phyloP scores from a whole-genome alignment of 495 filamentous ascomycete genomes.

The Lasiosphaeria miniovina region DNA sequence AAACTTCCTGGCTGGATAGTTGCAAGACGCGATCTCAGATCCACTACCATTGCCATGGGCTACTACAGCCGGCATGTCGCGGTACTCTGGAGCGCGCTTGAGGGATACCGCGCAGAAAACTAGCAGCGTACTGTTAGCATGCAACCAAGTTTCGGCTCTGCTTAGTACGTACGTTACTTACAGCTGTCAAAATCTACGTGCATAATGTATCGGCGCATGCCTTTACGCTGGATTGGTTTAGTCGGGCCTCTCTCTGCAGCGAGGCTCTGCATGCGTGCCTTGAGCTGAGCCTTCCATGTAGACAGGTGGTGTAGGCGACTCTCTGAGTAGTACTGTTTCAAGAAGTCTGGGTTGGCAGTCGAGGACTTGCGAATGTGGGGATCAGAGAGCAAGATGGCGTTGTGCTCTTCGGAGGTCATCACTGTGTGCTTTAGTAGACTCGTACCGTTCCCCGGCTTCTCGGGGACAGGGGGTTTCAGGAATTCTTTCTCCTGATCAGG shows the following conservation, averaged over 20 bases:
- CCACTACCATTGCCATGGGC: conserved; percentile 82
- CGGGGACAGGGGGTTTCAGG: conserved; percentile 4
- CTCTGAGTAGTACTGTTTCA: conserved; percentile 91
- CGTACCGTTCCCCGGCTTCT: conserved; percentile 19
- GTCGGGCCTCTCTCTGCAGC: conserved; percentile 56
- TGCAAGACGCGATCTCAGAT: conserved; percentile 95
- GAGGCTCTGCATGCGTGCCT: conserved; percentile 76
- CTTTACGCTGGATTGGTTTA: conserved; percentile 44
- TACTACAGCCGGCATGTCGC: conserved; percentile 81
- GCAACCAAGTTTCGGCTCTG: too few relatives aligned
- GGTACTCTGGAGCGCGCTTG: conserved; percentile 67
- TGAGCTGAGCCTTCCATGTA: conserved; percentile 91
- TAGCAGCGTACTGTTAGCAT: neutral
- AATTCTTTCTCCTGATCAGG: neutral
- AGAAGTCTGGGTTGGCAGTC: conserved; percentile 83
- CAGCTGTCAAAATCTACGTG: conserved; percentile 96
- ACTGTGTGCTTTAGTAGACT: conserved; percentile 20
- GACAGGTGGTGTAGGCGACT: conserved; percentile 93
- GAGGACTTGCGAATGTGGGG: conserved; percentile 81
- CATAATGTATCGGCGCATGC: conserved; percentile 76
- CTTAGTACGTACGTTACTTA: conserved; percentile 1
- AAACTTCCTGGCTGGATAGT: conserved; percentile 81
- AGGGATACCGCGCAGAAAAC: conserved; percentile 91
- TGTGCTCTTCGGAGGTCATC: conserved; percentile 88
- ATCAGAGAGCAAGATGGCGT: conserved; percentile 74